A percentile compares a stretch with the other conserved stretches of the same genome.
Conservation (phyloP, 2,329 filamentous ascomycete species). For the Juglanconis oblonga region DNA sequence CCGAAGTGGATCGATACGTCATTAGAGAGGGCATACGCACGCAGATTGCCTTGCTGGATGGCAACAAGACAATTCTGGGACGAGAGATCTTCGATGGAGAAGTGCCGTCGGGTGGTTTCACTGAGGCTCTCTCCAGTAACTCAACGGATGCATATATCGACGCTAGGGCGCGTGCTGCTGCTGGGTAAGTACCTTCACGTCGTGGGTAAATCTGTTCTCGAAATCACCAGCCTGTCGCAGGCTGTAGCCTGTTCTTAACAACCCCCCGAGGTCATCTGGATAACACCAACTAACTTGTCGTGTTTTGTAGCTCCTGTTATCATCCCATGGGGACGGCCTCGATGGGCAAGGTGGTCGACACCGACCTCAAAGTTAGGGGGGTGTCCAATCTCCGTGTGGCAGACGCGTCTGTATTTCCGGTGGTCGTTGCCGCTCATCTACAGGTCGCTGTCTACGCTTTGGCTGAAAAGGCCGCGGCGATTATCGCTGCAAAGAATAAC, state of each 20-base stretch:
- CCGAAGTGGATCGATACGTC: constrained; percentile 1
- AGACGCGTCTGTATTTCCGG: not conserved
- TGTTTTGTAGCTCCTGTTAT: not conserved
- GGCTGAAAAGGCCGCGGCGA: not conserved
- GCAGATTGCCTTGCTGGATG: not conserved
- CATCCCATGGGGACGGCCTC: not conserved
- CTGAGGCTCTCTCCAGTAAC: not conserved
- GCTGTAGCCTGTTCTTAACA: no score
- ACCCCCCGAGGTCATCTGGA: no score
- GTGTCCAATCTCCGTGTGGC: not conserved
- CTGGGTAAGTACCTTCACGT: not conserved
- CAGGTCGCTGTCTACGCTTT: not conserved
- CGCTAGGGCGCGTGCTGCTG: not conserved
- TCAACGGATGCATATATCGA: not conserved
- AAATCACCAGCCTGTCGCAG: no score
- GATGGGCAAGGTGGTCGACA: constrained; percentile 5
- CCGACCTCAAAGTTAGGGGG: not conserved
- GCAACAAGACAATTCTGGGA: not conserved
- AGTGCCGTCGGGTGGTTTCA: not conserved
- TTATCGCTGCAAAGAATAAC: not conserved
- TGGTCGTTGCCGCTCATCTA: not conserved
- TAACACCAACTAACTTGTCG: not conserved
- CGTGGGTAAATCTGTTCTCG: not conserved
- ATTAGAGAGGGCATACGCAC: not conserved
- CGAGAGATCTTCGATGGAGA: not conserved